Percentiles rank a stretch among this genome's conserved stretches.
Conservation (phyloP, 1,284 basidiomycete genomes). For the Schizophyllum amplum region DNA sequence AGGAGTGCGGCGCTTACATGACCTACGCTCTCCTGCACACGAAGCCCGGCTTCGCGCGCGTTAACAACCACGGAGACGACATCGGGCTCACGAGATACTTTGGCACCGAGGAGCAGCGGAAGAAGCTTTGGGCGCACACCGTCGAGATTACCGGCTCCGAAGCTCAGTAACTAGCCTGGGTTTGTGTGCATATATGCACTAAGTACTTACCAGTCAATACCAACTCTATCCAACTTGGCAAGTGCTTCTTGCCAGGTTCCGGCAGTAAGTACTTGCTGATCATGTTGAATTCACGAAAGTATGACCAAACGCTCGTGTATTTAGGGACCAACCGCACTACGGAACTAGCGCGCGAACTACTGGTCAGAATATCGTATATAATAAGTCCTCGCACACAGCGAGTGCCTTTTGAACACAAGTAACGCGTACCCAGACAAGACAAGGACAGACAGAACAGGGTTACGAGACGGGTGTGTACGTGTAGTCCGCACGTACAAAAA, state of each 20-base stretch:
- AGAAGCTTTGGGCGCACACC: neutral
- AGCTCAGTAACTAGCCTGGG: too few relatives aligned
- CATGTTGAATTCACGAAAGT: too few relatives aligned
- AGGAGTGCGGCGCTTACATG: conserved; percentile 7
- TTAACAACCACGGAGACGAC: conserved; percentile 2
- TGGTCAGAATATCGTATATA: neutral
- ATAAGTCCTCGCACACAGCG: neutral
- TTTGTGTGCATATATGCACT: too few relatives aligned
- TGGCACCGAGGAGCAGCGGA: neutral
- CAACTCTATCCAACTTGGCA: too few relatives aligned
- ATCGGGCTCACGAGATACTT: neutral
- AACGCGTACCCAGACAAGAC: neutral
- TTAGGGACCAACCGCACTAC: neutral
- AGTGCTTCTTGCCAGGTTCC: too few relatives aligned
- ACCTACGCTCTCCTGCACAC: conserved; percentile 9
- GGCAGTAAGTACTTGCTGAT: too few relatives aligned
- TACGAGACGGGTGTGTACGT: neutral
- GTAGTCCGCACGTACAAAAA: neutral
- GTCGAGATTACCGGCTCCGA: too few relatives aligned
- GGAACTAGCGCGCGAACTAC: neutral
- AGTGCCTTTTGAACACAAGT: neutral
- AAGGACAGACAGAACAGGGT: neutral
- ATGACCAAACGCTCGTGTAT: too few relatives aligned
- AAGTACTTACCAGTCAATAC: too few relatives aligned
- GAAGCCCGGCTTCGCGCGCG: conserved; percentile 1